Conservation (phyloP, 1,284 basidiomycete species). For the Fomitopsis pinicola region DNA sequence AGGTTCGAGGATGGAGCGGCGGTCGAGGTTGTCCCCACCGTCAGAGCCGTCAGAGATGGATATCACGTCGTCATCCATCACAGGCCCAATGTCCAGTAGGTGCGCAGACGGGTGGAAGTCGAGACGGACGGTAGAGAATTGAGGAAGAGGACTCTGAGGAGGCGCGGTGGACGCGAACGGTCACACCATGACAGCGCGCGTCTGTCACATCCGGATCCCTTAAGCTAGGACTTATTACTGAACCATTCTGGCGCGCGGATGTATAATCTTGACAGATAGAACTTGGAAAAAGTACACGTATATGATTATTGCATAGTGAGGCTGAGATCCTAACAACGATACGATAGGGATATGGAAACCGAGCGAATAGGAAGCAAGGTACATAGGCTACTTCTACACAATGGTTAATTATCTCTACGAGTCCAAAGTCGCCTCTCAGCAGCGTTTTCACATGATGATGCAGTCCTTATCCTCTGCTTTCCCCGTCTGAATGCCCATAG, state of each 20-base stretch:
- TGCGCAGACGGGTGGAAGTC: not conserved
- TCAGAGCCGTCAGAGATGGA: conserved; percentile 33
- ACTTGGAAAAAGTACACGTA: too few relatives aligned
- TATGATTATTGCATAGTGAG: too few relatives aligned
- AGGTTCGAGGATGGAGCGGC: conserved; percentile 56
- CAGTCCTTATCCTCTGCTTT: conserved; percentile 32
- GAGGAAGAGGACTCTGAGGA: not conserved
- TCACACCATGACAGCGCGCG: not conserved
- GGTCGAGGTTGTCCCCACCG: conserved; percentile 28
- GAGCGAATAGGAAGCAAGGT: too few relatives aligned
- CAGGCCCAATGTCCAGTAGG: not conserved
- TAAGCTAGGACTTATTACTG: too few relatives aligned
- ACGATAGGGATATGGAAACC: too few relatives aligned
- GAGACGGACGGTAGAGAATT: not conserved
- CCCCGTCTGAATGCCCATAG: conserved; percentile 83
- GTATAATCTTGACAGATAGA: too few relatives aligned
- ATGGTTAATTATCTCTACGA: not conserved
- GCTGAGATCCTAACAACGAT: too few relatives aligned
- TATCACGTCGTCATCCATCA: conserved; percentile 32
- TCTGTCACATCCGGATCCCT: not conserved
- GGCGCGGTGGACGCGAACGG: not conserved
- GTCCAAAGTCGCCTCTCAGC: too few relatives aligned
- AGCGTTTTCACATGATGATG: conserved; percentile 13
- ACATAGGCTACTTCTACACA: too few relatives aligned
- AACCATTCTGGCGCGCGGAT: too few relatives aligned